Percentiles rank a stretch among this genome's conserved stretches.
These are phyloP conservation scores for Fonsecaea monophora DNA, from an alignment of 2,329 filamentous ascomycete genomes.

Conservation along the genomic window DNA sequence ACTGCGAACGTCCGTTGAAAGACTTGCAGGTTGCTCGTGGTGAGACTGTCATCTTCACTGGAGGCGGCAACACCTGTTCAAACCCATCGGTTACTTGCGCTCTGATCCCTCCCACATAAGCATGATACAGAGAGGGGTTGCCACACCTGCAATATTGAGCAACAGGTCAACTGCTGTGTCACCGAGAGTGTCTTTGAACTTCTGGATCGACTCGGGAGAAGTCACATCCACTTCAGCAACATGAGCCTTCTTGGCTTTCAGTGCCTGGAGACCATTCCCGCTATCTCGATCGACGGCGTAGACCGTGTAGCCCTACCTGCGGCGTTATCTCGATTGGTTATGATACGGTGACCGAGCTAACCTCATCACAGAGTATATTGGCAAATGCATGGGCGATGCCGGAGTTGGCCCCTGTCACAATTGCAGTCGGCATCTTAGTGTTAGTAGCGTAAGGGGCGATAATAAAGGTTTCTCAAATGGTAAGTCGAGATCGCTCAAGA, in stretches of 20 bases:
- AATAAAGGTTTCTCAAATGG: not conserved
- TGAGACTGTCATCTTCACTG: slow-evolving; percentile 45
- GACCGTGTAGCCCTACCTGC: slow-evolving; percentile 39
- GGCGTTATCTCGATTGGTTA: slow-evolving; percentile 23
- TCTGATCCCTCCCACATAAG: not conserved
- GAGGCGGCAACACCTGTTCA: slow-evolving; percentile 45
- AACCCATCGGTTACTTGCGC: slow-evolving; percentile 7
- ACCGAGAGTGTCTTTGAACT: slow-evolving; percentile 35
- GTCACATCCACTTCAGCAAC: slow-evolving; percentile 39
- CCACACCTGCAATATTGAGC: slow-evolving; percentile 38
- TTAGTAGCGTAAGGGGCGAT: not conserved
- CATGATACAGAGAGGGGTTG: not conserved
- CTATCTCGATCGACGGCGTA: slow-evolving; percentile 36
- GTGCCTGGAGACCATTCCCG: slow-evolving; percentile 30
- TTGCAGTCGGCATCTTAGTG: slow-evolving; percentile 46
- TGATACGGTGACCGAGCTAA: slow-evolving; percentile 25
- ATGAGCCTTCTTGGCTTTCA: slow-evolving; percentile 29
- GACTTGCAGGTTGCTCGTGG: slow-evolving; percentile 35
- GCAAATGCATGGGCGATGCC: slow-evolving; percentile 51
- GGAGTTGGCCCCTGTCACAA: slow-evolving; percentile 52
- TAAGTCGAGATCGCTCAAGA: not conserved
- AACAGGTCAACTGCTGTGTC: slow-evolving; percentile 35
- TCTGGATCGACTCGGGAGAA: slow-evolving; percentile 35
- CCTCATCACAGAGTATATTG: slow-evolving; percentile 37
- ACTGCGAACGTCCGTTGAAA: slow-evolving; percentile 49